phyloP scores from a whole-genome alignment of 768 basidiomycete genomes.

The Lactarius hatsudake region DNA sequence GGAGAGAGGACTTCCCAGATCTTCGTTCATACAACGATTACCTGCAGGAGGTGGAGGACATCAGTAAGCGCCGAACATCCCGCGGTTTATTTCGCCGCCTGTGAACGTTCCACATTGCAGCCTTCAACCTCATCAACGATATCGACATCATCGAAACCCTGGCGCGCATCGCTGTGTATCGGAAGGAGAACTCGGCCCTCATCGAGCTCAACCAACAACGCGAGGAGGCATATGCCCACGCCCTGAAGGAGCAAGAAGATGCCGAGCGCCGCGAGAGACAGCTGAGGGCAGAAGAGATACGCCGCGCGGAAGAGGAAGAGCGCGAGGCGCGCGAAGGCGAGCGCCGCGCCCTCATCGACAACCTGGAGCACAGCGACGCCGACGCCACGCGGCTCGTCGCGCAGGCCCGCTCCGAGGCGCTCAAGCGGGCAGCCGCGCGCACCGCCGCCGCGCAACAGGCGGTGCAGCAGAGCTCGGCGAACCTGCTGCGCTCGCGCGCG shows the following conservation, averaged over 20 bases:
- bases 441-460: slow-evolving; percentile 36
- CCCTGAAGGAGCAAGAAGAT: slow-evolving; percentile 77
- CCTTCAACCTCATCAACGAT: slow-evolving; percentile 93
- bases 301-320: slow-evolving; percentile 71
- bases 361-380: slow-evolving; percentile 72
- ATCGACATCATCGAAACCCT: slow-evolving; percentile 81
- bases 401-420: slow-evolving; percentile 61
- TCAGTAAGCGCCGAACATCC: slow-evolving; percentile 48
- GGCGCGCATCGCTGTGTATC: slow-evolving; percentile 73
- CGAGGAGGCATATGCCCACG: slow-evolving; percentile 71
- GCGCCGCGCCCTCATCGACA: slow-evolving; percentile 72
- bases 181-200: slow-evolving; percentile 73
- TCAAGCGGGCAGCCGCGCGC: slow-evolving; percentile 59
- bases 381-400: slow-evolving; percentile 69
- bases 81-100: slow-evolving; percentile 29
- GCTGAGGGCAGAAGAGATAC: slow-evolving; percentile 60
- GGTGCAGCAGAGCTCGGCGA: slow-evolving; percentile 31
- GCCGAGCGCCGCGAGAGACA: slow-evolving; percentile 70
- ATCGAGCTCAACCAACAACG: slow-evolving; percentile 84
- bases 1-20: slow-evolving; percentile 82
- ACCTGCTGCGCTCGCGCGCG: slow-evolving; percentile 58
- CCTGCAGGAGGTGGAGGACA: slow-evolving; percentile 92
- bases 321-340: slow-evolving; percentile 72
- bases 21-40: slow-evolving; percentile 89
- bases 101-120: slow-evolving; percentile 32